Evolutionary conservation across 352 stramenopile genomes (phyloP).

Genomic region (Pythium chondricola): DNA sequence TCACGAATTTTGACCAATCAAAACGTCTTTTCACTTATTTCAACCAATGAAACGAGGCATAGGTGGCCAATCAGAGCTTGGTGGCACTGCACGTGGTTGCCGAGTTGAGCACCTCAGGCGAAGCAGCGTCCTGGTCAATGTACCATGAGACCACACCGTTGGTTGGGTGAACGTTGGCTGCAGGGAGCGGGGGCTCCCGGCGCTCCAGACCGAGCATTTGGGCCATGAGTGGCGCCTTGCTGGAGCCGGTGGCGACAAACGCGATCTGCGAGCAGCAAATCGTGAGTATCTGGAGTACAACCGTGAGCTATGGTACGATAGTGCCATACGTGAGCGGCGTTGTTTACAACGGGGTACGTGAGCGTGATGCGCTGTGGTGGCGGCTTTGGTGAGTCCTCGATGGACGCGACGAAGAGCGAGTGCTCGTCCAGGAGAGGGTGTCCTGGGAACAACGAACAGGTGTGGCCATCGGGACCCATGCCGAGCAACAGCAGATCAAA

Average conservation of each 20-base stretch:
- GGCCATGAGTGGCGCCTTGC: slow-evolving; percentile 86
- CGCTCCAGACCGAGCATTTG: slow-evolving; percentile 68
- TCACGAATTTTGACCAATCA: slow-evolving; percentile 6
- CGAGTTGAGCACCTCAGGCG: slow-evolving; percentile 6
- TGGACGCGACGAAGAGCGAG: slow-evolving; percentile 86
- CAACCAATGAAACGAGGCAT: no score
- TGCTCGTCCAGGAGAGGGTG: slow-evolving; percentile 90
- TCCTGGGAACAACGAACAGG: slow-evolving; percentile 95
- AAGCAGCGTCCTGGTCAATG: slow-evolving; percentile 71
- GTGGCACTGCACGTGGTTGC: slow-evolving; percentile 5
- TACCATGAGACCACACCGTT: slow-evolving; percentile 81
- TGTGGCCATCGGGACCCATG: slow-evolving; percentile 98
- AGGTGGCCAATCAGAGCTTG: slow-evolving; percentile 21
- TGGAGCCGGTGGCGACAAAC: slow-evolving; percentile 86
- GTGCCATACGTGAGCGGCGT: slow-evolving; percentile 61
- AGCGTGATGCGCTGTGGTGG: slow-evolving; percentile 95
- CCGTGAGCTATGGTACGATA: slow-evolving; percentile 2
- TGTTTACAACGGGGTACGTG: slow-evolving; percentile 94
- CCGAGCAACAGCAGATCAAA: slow-evolving; percentile 96
- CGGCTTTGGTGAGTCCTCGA: slow-evolving; percentile 97
- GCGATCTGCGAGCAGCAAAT: slow-evolving; percentile 52
- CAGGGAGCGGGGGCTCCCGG: slow-evolving; percentile 56
- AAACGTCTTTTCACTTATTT: slow-evolving; percentile 7
- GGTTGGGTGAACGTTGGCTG: slow-evolving; percentile 61
- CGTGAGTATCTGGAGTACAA: no score